Conservation (phyloP, 371 early-diverging fungal genomes). For the Dichotomocladium elegans region DNA sequence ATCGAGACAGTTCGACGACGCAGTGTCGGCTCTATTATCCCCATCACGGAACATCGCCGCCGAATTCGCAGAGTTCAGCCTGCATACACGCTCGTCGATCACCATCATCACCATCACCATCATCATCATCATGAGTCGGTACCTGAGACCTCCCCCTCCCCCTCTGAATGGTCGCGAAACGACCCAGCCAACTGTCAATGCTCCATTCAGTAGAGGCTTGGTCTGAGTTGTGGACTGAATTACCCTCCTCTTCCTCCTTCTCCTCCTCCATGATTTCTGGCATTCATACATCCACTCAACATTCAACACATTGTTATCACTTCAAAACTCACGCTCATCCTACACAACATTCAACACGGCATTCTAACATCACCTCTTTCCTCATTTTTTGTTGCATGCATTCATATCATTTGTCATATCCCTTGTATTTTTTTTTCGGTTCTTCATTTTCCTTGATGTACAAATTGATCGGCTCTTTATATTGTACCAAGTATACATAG, state of each 20-base stretch:
- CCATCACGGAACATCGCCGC: too few relatives aligned
- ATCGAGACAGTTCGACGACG: not conserved
- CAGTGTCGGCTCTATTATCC: constrained; percentile 6
- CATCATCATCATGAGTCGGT: not conserved
- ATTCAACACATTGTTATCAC: not conserved
- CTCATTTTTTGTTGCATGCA: constrained; percentile 6
- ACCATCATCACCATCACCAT: not conserved
- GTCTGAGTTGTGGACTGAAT: too few relatives aligned
- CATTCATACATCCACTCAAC: not conserved
- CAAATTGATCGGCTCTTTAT: not conserved
- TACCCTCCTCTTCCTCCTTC: not conserved
- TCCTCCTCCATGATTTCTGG: not conserved
- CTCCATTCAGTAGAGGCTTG: constrained; percentile 30
- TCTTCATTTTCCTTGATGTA: not conserved
- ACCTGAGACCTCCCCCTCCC: not conserved
- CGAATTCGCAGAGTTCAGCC: not conserved
- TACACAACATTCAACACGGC: not conserved
- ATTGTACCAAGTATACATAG: too few relatives aligned
- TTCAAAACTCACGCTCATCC: not conserved
- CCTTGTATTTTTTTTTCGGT: too few relatives aligned
- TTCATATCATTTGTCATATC: too few relatives aligned
- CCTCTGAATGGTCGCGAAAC: constrained; percentile 4
- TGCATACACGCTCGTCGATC: constrained; percentile 9
- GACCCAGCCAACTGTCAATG: constrained; percentile 38
- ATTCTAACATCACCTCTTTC: not conserved